Evolutionary conservation across 2,329 filamentous ascomycete species (phyloP).

Genomic region (Decorospora gaudefroyi): DNA sequence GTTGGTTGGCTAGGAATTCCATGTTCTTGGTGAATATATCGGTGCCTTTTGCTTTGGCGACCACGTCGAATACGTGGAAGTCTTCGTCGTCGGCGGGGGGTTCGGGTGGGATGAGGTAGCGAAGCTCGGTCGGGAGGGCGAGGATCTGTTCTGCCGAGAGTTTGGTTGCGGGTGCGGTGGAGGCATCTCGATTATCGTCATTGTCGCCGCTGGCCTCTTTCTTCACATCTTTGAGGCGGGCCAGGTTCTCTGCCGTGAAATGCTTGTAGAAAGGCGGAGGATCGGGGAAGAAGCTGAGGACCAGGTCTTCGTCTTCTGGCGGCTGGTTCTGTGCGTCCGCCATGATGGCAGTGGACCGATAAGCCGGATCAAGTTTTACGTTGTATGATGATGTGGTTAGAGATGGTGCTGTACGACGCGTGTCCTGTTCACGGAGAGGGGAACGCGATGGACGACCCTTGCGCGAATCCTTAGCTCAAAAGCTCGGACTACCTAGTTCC

Average conservation of each 20-base stretch:
- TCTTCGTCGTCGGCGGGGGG: constrained; percentile 68
- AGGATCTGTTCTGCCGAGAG: constrained; percentile 37
- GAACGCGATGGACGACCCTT: constrained; percentile 15
- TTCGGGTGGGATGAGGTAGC: constrained; percentile 77
- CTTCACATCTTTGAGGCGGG: constrained; percentile 60
- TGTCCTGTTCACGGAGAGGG: not conserved
- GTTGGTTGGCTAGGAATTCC: constrained; percentile 34
- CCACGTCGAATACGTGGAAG: constrained; percentile 75
- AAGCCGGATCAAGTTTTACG: no score
- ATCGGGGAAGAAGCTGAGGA: constrained; percentile 67
- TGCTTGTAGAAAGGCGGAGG: constrained; percentile 89
- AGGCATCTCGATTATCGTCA: constrained; percentile 14
- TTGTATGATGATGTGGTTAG: no score
- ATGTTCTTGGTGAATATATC: constrained; percentile 36
- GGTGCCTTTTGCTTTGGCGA: constrained; percentile 52
- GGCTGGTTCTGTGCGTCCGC: constrained; percentile 22
- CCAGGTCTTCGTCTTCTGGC: constrained; percentile 27
- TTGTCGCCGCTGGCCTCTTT: constrained; percentile 33
- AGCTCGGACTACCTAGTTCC: constrained; percentile 9
- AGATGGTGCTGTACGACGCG: no score
- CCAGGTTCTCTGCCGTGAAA: constrained; percentile 77
- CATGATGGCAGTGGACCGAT: constrained; percentile 8
- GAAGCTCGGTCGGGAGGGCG: constrained; percentile 70
- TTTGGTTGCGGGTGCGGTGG: not conserved
- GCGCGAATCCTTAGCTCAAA: not conserved